phyloP scores from a whole-genome alignment of 1,284 basidiomycete species.

The Gymnopus androsaceus region DNA sequence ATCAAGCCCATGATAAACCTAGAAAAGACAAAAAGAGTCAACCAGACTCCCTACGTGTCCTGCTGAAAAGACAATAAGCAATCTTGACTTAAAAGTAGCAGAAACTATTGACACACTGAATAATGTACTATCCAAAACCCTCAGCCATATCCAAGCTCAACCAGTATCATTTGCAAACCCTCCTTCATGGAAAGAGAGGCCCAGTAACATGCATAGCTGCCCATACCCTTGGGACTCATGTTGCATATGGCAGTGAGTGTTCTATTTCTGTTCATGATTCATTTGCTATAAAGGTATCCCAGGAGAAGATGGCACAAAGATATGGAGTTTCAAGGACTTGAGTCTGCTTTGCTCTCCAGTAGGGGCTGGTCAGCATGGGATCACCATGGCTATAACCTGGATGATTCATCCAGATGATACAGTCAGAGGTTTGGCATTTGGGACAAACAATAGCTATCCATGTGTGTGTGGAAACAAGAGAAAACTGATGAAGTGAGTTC shows the following conservation, averaged over 20 bases:
- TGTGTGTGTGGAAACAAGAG: constrained; percentile 6
- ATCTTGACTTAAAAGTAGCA: neutral
- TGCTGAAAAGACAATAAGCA: too few relatives aligned
- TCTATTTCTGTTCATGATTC: neutral
- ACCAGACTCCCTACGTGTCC: too few relatives aligned
- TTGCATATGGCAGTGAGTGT: constrained; percentile 3
- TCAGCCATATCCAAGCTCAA: too few relatives aligned
- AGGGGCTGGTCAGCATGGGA: neutral
- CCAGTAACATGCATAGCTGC: too few relatives aligned
- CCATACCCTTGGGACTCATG: neutral
- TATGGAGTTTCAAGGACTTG: constrained; percentile 3
- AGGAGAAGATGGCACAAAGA: neutral
- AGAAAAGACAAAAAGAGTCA: neutral
- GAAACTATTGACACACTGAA: neutral
- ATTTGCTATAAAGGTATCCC: neutral
- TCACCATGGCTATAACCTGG: constrained; percentile 4
- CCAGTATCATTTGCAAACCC: too few relatives aligned
- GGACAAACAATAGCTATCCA: constrained; percentile 7
- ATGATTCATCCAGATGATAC: constrained; percentile 7
- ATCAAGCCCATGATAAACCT: neutral
- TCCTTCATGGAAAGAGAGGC: too few relatives aligned
- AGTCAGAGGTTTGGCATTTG: constrained; percentile 8
- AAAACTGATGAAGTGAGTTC: neutral
- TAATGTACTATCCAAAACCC: too few relatives aligned
- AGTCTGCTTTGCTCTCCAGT: neutral